phyloP scores from a whole-genome alignment of 2,329 filamentous ascomycete species.

The Drechmeria coniospora region DNA sequence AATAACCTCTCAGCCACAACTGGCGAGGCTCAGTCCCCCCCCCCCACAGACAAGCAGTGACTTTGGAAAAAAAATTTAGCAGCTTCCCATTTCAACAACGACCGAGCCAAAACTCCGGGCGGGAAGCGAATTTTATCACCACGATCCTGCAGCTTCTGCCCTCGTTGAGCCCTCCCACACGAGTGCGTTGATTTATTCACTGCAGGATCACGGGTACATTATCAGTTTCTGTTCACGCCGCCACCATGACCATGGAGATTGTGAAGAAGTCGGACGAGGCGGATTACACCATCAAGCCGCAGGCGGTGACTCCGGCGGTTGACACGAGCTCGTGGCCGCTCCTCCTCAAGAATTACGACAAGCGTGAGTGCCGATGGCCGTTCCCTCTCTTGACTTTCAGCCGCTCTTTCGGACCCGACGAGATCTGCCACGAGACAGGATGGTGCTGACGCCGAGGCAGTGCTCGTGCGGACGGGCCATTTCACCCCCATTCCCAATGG shows the following conservation, averaged over 20 bases:
- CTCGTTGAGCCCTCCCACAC: constrained; percentile 8
- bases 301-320: constrained; percentile 60
- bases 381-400: too few species aligned
- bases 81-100: constrained; percentile 5
- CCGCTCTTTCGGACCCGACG: too few species aligned
- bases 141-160: constrained; percentile 6
- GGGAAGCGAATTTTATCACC: constrained; percentile 6
- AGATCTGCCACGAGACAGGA: too few species aligned
- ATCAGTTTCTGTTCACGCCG: background rate
- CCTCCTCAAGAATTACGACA: constrained; percentile 90
- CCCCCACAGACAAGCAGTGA: constrained; percentile 5
- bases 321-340: constrained; percentile 87
- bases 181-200: constrained; percentile 5
- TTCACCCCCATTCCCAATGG: constrained; percentile 94
- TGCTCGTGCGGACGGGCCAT: constrained; percentile 85
- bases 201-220: constrained; percentile 6
- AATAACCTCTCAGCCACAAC: too few species aligned
- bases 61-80: constrained; percentile 8
- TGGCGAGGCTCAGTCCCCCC: constrained; percentile 6
- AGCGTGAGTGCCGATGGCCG: too few species aligned
- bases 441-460: constrained; percentile 25
- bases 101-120: constrained; percentile 3
- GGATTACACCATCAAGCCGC: constrained; percentile 84
- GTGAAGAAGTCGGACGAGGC: constrained; percentile 34
- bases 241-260: constrained; percentile 32